Conservation (phyloP, 345 rosid species). For the Syzygium aqueum region DNA sequence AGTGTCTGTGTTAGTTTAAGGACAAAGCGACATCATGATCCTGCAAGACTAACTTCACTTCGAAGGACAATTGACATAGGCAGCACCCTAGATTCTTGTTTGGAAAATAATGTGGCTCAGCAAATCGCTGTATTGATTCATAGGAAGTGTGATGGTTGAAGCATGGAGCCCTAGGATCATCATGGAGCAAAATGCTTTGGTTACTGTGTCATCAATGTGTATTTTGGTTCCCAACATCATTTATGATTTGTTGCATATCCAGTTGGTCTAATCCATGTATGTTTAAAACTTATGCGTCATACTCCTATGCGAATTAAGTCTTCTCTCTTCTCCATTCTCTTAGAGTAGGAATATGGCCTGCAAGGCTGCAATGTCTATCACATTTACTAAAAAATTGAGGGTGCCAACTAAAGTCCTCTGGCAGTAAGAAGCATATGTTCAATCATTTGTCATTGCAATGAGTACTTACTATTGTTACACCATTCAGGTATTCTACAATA, state of each 20-base stretch:
- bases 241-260: background rate
- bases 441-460: background rate
- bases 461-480: background rate
- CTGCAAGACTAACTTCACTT: background rate
- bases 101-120: background rate
- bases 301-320: background rate
- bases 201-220: background rate
- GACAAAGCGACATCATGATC: background rate
- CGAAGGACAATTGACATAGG: background rate
- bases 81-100: background rate
- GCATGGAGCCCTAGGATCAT: background rate
- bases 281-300: background rate
- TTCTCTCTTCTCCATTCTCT: background rate
- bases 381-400: background rate
- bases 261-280: background rate
- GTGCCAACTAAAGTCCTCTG: background rate
- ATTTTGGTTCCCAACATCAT: background rate
- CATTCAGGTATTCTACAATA: slow-evolving; percentile 74
- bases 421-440: background rate
- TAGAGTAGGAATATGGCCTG: background rate
- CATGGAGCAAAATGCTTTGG: background rate
- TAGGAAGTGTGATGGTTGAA: background rate
- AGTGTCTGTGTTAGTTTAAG: background rate
- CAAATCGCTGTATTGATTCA: background rate
- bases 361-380: background rate